A percentile compares a stretch with the other conserved stretches of the same genome.
Conservation (phyloP, 83 land plant genomes). For the Picea mariana region DNA sequence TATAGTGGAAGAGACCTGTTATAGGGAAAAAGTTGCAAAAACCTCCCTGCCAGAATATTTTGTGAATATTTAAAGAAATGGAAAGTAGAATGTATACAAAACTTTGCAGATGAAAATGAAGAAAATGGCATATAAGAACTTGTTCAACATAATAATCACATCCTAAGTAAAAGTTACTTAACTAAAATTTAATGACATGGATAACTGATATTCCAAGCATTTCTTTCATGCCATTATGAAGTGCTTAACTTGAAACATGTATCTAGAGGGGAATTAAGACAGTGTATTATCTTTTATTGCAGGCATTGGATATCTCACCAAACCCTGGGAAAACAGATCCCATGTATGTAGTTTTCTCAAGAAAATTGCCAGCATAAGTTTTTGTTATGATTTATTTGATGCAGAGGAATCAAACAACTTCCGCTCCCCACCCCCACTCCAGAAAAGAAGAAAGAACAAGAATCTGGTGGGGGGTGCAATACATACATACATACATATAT, state of each 20-base stretch:
- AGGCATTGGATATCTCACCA: constrained; percentile 96
- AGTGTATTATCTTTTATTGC: constrained; percentile 2
- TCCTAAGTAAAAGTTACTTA: background rate
- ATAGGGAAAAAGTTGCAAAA: too few relatives aligned
- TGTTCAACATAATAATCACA: background rate
- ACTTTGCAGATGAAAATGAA: background rate
- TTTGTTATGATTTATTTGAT: too few relatives aligned
- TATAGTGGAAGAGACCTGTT: too few relatives aligned
- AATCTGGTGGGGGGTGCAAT: too few relatives aligned
- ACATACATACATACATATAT: too few relatives aligned
- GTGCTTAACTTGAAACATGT: background rate
- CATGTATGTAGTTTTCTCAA: constrained; percentile 88
- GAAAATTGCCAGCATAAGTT: constrained; percentile 44
- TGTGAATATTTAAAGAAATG: too few relatives aligned
- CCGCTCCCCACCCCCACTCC: too few relatives aligned
- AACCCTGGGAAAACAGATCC: constrained; percentile 97
- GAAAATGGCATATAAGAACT: background rate
- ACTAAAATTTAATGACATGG: background rate
- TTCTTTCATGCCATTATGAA: background rate
- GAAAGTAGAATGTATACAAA: too few relatives aligned
- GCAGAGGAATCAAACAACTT: too few relatives aligned
- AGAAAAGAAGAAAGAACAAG: too few relatives aligned
- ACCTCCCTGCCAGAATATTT: too few relatives aligned
- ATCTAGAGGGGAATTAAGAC: background rate
- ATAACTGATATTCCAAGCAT: background rate